Evolutionary conservation across 2,329 filamentous ascomycete species (phyloP).

Genomic region (Cladophialophora chaetospira): DNA sequence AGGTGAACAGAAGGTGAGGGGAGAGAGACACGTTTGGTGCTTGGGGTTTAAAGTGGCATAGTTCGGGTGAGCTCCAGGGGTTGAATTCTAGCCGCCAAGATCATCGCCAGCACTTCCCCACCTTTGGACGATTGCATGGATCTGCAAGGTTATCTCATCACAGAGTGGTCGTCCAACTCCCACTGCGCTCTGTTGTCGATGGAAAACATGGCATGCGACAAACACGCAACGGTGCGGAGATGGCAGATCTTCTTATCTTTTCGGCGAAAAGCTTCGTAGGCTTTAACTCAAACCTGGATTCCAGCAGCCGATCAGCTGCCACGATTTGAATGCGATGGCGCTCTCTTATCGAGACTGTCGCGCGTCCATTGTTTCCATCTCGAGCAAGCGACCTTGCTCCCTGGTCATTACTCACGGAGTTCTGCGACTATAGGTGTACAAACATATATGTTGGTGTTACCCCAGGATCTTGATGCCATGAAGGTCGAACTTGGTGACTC

Average conservation of each 20-base stretch:
- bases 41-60: too few species aligned
- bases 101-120: too few species aligned
- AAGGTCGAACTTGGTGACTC: neutral
- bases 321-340: neutral
- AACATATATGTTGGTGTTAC: neutral
- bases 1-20: too few species aligned
- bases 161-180: neutral
- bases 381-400: neutral
- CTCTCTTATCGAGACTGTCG: constrained; percentile 4
- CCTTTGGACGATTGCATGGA: neutral
- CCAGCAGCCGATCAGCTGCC: neutral
- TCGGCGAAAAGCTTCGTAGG: neutral
- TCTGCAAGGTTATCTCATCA: neutral
- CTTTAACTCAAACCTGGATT: neutral
- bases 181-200: neutral
- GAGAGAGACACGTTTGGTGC: too few species aligned
- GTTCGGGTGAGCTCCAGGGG: too few species aligned
- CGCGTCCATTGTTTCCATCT: neutral
- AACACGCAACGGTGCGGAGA: neutral
- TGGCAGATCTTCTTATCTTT: constrained; percentile 8
- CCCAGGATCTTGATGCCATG: neutral
- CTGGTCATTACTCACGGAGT: neutral
- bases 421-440: constrained; percentile 3
- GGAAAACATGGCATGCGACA: neutral
- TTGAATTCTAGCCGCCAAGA: too few species aligned